Base-by-base conservation (phyloP, 2,329 filamentous ascomycete species). In the Alternaria sp. region DNA sequence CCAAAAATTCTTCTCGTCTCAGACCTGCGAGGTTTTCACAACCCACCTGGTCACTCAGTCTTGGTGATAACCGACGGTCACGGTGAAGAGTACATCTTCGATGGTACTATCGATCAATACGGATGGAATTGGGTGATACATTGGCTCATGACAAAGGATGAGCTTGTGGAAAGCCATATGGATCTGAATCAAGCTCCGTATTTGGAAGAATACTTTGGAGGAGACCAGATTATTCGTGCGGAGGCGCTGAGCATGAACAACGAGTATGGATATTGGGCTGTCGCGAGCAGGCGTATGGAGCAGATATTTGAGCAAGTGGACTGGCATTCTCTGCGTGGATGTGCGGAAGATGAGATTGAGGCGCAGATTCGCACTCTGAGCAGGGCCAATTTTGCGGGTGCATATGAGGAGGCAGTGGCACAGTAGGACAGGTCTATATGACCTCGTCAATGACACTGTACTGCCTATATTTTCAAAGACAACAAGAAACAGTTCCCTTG, bases 21-120 rank as follows among this genome's bases (percentile, higher is more conserved):
- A 22, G 11, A 30, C 11, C 4, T 4, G 41, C 18, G 16, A 16
- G 16, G 12, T 11, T 6, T 20, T 20, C 4, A 11, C 11, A 3
- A 28, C 9, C 4, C 24, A 14, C 22, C 30, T 5, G 14, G 9
- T 11, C 52, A 54, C 32, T 54, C 42, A 3, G 28, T 32, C 24
- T 22, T 47, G 11, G 1, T 20, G 30, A 7, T 54, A 20, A 38
- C 5, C 8, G 42, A 54, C 16, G 30, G 12, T 20, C 38, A 54
- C 42, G n/a, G 22, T n/a, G 36, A 9, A 9, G 22, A 54, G 9
- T 11, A 46, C 30, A 20, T 47, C 5, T 47, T 54, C 6, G 52
- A 54, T 16, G 42, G 42, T 41, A 54, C 41, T 18, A 28, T 28
- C 18, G 42, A 54, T 11, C 52, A 54, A 38, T 54, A 28, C 32